Conservation (phyloP, 257 asterid genomes). For the Asclepias syriaca region DNA sequence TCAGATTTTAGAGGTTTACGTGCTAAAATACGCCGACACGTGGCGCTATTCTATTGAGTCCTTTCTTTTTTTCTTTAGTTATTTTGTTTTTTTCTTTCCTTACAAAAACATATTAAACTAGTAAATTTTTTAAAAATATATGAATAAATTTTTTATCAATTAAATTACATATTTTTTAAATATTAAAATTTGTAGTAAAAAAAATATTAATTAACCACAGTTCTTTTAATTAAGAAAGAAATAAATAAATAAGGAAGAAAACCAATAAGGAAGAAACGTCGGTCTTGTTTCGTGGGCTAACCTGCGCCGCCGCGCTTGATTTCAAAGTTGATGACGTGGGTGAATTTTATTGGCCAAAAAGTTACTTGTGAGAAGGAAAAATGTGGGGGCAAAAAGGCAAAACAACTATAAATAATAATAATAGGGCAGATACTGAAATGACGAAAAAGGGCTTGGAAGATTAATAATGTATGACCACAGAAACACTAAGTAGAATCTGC, state of each 20-base stretch:
- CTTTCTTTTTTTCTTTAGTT: neutral
- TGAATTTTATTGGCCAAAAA: neutral
- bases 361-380: neutral
- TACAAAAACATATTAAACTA: too few relatives aligned
- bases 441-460: neutral
- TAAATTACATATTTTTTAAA: too few relatives aligned
- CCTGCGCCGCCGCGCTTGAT: neutral
- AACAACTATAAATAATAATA: too few relatives aligned
- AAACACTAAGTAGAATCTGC: neutral
- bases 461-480: neutral
- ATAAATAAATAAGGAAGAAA: too few relatives aligned
- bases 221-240: too few relatives aligned
- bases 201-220: too few relatives aligned
- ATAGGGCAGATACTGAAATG: neutral
- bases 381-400: neutral
- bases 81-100: too few relatives aligned
- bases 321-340: neutral
- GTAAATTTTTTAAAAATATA: too few relatives aligned
- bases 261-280: too few relatives aligned
- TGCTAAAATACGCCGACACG: slow-evolving; percentile 6
- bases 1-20: neutral
- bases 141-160: too few relatives aligned
- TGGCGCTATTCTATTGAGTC: neutral
- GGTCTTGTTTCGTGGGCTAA: neutral
- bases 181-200: too few relatives aligned